A percentile compares a stretch with the other conserved stretches of the same genome.
phyloP scores from a whole-genome alignment of 2,329 filamentous ascomycete species.

The Scolecobasidium constrictum region DNA sequence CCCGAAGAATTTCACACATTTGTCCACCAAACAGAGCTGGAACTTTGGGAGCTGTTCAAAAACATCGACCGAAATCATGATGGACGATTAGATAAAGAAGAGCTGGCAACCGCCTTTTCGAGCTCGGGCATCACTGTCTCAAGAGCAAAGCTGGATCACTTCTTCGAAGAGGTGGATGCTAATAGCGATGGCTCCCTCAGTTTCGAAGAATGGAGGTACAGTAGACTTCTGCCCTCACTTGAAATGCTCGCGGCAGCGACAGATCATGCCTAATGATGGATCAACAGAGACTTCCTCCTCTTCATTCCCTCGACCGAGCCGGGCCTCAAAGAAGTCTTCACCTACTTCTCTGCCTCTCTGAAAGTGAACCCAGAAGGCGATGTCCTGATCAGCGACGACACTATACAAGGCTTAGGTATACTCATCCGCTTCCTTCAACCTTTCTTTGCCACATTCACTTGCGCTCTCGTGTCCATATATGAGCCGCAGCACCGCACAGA shows the following conservation, averaged over 20 bases:
- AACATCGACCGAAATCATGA: slow-evolving; percentile 79
- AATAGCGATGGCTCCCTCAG: slow-evolving; percentile 80
- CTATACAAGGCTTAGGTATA: slow-evolving; percentile 86
- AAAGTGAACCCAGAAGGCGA: slow-evolving; percentile 90
- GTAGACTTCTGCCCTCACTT: background rate
- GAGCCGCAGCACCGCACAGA: slow-evolving; percentile 12
- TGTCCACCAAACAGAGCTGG: slow-evolving; percentile 74
- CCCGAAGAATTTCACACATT: slow-evolving; percentile 74
- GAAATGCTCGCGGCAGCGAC: background rate
- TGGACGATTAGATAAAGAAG: slow-evolving; percentile 76
- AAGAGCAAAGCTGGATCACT: slow-evolving; percentile 64
- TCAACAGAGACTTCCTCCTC: slow-evolving; percentile 72
- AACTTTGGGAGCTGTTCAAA: slow-evolving; percentile 72
- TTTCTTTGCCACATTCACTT: slow-evolving; percentile 64
- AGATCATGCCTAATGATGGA: slow-evolving; percentile 8
- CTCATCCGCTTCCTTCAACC: slow-evolving; percentile 54
- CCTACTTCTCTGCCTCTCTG: slow-evolving; percentile 83
- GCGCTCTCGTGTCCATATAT: slow-evolving; percentile 15
- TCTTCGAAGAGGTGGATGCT: slow-evolving; percentile 82
- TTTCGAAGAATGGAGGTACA: slow-evolving; percentile 93
- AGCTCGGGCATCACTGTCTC: slow-evolving; percentile 70
- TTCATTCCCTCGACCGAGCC: slow-evolving; percentile 66
- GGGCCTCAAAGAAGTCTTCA: slow-evolving; percentile 70
- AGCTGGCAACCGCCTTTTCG: slow-evolving; percentile 69
- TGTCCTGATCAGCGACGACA: slow-evolving; percentile 82